These are phyloP conservation scores for Penicillium sclerotiorum DNA, from an alignment of 2,329 filamentous ascomycete genomes.

Conservation along the genomic window DNA sequence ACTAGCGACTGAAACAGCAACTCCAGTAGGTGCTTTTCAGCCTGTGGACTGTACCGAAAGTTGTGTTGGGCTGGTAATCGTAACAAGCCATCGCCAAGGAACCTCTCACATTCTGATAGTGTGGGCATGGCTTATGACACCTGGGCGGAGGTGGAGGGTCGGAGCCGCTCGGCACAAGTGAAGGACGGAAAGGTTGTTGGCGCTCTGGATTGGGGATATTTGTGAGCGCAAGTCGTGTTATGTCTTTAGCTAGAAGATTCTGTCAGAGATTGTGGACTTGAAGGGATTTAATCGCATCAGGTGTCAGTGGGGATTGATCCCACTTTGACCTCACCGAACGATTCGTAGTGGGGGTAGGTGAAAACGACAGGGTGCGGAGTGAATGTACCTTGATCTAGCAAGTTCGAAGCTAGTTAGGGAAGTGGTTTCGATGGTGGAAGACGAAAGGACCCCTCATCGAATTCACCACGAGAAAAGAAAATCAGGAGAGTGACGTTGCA, in stretches of 20 bases:
- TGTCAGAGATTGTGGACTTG: background rate
- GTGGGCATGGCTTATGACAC: slow-evolving; percentile 38
- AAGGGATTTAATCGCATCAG: background rate
- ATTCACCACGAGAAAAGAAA: background rate
- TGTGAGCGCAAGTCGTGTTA: background rate
- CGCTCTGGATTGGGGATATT: slow-evolving; percentile 7
- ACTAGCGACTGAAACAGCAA: slow-evolving; percentile 87
- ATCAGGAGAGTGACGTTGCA: background rate
- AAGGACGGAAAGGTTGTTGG: slow-evolving; percentile 18
- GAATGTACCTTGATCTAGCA: slow-evolving; percentile 1
- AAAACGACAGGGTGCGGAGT: slow-evolving; percentile 22
- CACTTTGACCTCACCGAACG: slow-evolving; percentile 10
- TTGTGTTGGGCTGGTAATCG: slow-evolving; percentile 72
- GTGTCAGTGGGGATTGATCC: background rate
- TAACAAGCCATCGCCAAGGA: slow-evolving; percentile 80
- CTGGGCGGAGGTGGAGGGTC: slow-evolving; percentile 17
- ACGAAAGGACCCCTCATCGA: background rate
- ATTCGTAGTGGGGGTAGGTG: slow-evolving; percentile 22
- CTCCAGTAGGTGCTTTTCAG: slow-evolving; percentile 71
- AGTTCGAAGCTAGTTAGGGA: background rate
- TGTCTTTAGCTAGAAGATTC: background rate
- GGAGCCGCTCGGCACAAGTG: slow-evolving; percentile 29
- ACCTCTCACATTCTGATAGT: slow-evolving; percentile 65
- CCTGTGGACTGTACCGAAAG: slow-evolving; percentile 74
- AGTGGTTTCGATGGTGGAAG: background rate